Evolutionary conservation across 2,329 filamentous ascomycete genomes (phyloP).

Genomic region (Phialophora verrucosa): DNA sequence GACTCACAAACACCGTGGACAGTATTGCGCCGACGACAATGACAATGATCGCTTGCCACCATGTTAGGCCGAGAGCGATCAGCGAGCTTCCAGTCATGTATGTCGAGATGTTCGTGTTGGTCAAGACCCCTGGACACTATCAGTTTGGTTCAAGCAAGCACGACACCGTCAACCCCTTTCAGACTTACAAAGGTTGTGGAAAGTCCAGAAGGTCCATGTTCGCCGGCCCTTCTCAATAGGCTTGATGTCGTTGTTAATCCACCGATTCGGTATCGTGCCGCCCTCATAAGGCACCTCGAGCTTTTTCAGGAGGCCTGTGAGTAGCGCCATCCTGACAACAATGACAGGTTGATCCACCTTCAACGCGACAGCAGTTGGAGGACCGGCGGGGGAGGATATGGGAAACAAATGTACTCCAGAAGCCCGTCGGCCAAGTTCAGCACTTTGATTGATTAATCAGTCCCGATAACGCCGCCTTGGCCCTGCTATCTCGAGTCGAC

Average conservation of each 20-base stretch:
- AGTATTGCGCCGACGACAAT: constrained; percentile 81
- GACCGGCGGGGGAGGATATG: neutral
- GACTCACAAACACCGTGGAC: constrained; percentile 50
- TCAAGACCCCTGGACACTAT: constrained; percentile 46
- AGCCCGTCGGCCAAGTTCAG: neutral
- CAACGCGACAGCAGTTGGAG: neutral
- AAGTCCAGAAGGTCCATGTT: constrained; percentile 84
- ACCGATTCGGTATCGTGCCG: constrained; percentile 40
- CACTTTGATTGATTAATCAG: constrained; percentile 13
- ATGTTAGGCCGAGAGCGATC: constrained; percentile 68
- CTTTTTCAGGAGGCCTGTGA: constrained; percentile 32
- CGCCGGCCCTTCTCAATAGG: constrained; percentile 78
- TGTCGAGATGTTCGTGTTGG: constrained; percentile 48
- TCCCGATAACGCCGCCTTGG: constrained; percentile 3
- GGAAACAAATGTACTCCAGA: constrained; percentile 2
- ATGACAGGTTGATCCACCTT: neutral
- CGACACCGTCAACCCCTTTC: neutral
- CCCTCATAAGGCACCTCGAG: constrained; percentile 40
- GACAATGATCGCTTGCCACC: constrained; percentile 92
- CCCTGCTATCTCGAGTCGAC: neutral
- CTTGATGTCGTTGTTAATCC: constrained; percentile 58
- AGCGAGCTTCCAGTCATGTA: constrained; percentile 46
- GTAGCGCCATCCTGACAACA: constrained; percentile 8
- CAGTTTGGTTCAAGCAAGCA: constrained; percentile 44
- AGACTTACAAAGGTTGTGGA: constrained; percentile 48